Percentiles rank a stretch among this genome's conserved stretches.
Conservation (phyloP, 2,329 filamentous ascomycete species). For the Xylaria polymorpha region DNA sequence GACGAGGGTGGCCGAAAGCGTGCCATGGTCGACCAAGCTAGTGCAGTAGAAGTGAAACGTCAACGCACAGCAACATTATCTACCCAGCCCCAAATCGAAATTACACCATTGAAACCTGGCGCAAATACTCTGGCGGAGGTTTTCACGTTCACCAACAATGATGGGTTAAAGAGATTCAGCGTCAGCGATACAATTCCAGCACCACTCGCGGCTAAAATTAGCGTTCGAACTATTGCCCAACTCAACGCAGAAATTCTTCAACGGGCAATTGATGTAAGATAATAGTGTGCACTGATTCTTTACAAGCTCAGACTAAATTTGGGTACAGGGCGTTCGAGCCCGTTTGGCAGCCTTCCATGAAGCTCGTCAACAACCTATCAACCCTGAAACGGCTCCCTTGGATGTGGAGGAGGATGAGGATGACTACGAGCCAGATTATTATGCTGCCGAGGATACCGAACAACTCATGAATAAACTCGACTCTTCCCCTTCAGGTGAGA, state of each 20-base stretch:
- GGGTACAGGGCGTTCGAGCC: slow-evolving; percentile 61
- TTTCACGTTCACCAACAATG: slow-evolving; percentile 84
- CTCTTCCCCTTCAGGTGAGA: slow-evolving; percentile 69
- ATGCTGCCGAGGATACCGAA: slow-evolving; percentile 79
- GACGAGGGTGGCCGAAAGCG: slow-evolving; percentile 85
- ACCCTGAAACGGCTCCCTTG: slow-evolving; percentile 69
- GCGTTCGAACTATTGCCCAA: slow-evolving; percentile 79
- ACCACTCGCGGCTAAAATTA: slow-evolving; percentile 81
- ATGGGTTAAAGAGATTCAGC: slow-evolving; percentile 81
- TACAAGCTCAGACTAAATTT: slow-evolving; percentile 26
- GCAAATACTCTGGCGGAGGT: slow-evolving; percentile 84
- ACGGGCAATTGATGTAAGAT: slow-evolving; percentile 76
- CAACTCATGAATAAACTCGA: slow-evolving; percentile 83
- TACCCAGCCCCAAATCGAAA: slow-evolving; percentile 58
- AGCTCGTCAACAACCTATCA: slow-evolving; percentile 60
- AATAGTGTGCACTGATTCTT: background rate
- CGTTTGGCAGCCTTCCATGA: slow-evolving; percentile 60
- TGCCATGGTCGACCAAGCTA: slow-evolving; percentile 74
- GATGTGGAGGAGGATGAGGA: slow-evolving; percentile 84
- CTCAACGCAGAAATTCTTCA: slow-evolving; percentile 76
- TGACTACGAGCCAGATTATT: slow-evolving; percentile 91
- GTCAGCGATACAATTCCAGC: slow-evolving; percentile 78
- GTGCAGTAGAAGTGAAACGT: slow-evolving; percentile 84
- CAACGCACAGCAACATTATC: slow-evolving; percentile 73
- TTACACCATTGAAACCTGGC: slow-evolving; percentile 79